Base-by-base conservation (phyloP, 2,329 filamentous ascomycete species). In the Neonectria faginata region DNA sequence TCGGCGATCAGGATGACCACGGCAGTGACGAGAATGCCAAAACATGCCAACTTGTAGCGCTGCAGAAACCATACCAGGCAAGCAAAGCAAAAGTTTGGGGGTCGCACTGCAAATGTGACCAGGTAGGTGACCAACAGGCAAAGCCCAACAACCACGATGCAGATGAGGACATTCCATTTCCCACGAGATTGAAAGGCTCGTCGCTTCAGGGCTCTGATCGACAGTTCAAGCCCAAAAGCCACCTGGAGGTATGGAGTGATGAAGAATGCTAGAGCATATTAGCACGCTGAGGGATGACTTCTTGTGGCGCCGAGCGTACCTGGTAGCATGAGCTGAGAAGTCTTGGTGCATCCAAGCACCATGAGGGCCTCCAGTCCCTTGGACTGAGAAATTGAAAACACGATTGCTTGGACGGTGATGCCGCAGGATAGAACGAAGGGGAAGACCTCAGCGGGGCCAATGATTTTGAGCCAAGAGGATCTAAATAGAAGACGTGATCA, bases 1-100 rank as follows among this genome's bases (percentile, higher is more conserved):
- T 85, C 82, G 12, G 83, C 67, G 14, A 88, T 73, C 57, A 91
- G 78, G 25, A 84, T 73, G 39, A 81, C 75, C n/a, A 84, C 79
- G 47, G 90, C 81, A 20, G 81, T 73, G 22, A 84, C 76, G 11
- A 91, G 74, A 1, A 91, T 73, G 10, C 81, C 81, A 60, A 92
- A 85, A 62, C 84, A 85, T 5, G 85, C 83, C 14, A 83, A 74
- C n/a, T 87, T 84, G 78, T 88, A 92, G 68, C 81, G 83, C 60
- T 86, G 82, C 45, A 91, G 80, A 66, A 90, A 91, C 87, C 88
- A 92, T 68, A 91, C 87, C 8, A 92, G 81, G 6, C 88, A 89
- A 25, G 88, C 88, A 70, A 91, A 89, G 78, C 90, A 92, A 57
- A 85, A 83, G 67, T 89, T 84, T 6, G 83, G 82, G 47, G 89